Evolutionary conservation across 768 basidiomycete genomes (phyloP).

Genomic region (Lactifluus subvellereus): DNA sequence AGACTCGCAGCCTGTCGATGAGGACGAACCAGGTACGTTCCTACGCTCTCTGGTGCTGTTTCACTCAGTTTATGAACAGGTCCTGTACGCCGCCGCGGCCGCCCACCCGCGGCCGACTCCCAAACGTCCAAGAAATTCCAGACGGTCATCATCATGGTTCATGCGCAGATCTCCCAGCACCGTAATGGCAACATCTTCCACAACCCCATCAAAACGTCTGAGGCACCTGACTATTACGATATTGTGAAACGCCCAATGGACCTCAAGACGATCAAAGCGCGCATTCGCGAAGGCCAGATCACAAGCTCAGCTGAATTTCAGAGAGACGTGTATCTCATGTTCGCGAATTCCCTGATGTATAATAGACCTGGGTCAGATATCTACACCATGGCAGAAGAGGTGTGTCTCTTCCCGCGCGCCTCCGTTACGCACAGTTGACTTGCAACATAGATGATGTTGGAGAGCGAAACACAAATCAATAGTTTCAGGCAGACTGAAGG

Average conservation of each 20-base stretch:
- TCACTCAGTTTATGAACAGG: conserved; percentile 5
- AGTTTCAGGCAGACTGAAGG: conserved; percentile 76
- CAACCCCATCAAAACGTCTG: conserved; percentile 80
- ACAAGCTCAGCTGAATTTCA: conserved; percentile 81
- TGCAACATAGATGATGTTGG: conserved; percentile 62
- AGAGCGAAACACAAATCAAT: conserved; percentile 61
- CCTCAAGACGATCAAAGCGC: conserved; percentile 85
- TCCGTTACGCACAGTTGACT: neutral
- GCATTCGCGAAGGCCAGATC: conserved; percentile 78
- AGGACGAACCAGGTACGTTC: conserved; percentile 46
- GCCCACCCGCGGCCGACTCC: conserved; percentile 24
- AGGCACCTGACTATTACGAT: conserved; percentile 88
- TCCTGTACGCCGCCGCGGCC: conserved; percentile 26
- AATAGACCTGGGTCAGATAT: conserved; percentile 83
- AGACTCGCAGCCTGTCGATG: conserved; percentile 61
- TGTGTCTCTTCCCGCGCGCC: conserved; percentile 34
- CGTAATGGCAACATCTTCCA: conserved; percentile 88
- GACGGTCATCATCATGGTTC: conserved; percentile 72
- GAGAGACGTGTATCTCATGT: conserved; percentile 87
- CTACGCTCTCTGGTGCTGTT: neutral
- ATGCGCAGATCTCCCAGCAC: conserved; percentile 77
- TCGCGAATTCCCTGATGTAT: conserved; percentile 97
- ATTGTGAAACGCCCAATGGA: conserved; percentile 96
- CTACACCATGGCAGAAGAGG: conserved; percentile 88
- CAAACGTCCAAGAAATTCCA: conserved; percentile 65